Base-by-base conservation (phyloP, 352 stramenopile species). In the Phytophthora tubulina region DNA sequence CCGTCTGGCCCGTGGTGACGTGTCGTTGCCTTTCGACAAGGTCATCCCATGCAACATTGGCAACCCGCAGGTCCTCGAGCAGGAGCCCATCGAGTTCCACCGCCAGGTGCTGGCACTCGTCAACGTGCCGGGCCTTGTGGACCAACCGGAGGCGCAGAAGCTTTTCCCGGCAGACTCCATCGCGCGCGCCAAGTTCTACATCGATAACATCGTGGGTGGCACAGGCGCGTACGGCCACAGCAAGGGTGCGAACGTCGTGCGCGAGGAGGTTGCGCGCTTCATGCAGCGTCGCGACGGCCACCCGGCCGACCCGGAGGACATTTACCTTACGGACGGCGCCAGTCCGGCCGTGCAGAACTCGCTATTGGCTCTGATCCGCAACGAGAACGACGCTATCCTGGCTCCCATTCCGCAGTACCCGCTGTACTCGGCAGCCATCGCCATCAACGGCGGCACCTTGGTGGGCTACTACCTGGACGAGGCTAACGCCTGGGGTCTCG, bases 361-460 rank as follows among this genome's bases (percentile, higher is more conserved):
- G 46, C 78, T 99, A 59, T 80, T 93, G 59, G 84, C 92, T 31
- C 73, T 99, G 11, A 98, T 99, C 67, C 86, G 92, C 41, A 77
- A 93, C 66, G 75, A 90, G 46, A 75, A 92, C 51, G 87, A 95
- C 65, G 86, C 91, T 31, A 94, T 99, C 66, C 81, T 99, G 70
- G 93, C 98, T 50, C 98, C 98, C 17, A 99, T 99, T 70, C 98
- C 98, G 36, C 98, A 99, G 87, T 99, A 99, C 81, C 98, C 98
- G 35, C 90, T 99, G 17, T 99, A 99, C 84, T 99, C 95, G 64
- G 98, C 98, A 6, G 92, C 95, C n/a, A 97, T 99, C 44, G 94
- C 97, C 36, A 86, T 99, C 56, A 93, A 99, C 53, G 93, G 94
- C 51, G 98, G 96, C 56, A 82, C 93, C 33, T 88, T 99, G 46